Percentiles rank a stretch among this genome's conserved stretches.
phyloP scores from a whole-genome alignment of 768 basidiomycete genomes.

The Podaxis sp. region DNA sequence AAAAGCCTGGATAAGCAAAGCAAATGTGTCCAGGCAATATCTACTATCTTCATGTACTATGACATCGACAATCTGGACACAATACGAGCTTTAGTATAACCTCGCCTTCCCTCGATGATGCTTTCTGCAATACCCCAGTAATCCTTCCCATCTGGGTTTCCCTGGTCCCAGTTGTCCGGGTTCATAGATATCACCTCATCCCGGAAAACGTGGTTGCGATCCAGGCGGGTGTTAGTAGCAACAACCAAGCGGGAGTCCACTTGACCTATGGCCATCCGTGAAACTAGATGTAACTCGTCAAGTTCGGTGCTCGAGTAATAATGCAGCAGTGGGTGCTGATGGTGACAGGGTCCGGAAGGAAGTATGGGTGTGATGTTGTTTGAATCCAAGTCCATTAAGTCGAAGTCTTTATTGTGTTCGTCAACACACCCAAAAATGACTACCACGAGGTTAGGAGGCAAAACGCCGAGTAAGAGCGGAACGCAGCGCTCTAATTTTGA shows the following conservation, averaged over 20 bases:
- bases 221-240: not conserved
- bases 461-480: not conserved
- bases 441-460: not conserved
- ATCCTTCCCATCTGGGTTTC: not conserved
- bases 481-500: too few species aligned
- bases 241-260: not conserved
- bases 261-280: not conserved
- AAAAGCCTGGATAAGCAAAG: too few species aligned
- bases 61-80: not conserved
- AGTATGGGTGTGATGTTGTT: not conserved
- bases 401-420: not conserved
- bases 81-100: not conserved
- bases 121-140: not conserved
- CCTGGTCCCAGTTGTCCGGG: not conserved
- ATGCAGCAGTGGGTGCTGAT: not conserved
- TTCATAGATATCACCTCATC: not conserved
- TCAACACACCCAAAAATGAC: not conserved
- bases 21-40: too few species aligned
- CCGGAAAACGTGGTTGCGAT: not conserved
- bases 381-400: not conserved
- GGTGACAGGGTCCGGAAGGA: not conserved
- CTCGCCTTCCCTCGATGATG: not conserved
- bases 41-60: not conserved
- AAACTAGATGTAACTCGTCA: not conserved
- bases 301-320: not conserved